Conservation (phyloP, 2,329 filamentous ascomycete species). For the Xylariomycetidae sp. region DNA sequence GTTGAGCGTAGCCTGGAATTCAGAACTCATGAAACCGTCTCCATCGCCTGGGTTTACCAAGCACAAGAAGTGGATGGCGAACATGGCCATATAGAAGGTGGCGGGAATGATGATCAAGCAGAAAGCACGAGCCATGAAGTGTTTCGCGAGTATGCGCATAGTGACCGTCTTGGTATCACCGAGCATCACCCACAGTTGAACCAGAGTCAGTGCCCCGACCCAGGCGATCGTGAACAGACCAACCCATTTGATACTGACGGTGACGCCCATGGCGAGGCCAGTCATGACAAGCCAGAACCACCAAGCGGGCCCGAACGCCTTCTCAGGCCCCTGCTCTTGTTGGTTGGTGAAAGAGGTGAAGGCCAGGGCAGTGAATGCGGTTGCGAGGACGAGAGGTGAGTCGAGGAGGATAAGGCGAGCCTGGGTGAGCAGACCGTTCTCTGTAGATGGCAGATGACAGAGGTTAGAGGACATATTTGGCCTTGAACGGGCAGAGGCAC, state of each 20-base stretch:
- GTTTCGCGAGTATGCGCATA: conserved; percentile 83
- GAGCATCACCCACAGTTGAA: conserved; percentile 93
- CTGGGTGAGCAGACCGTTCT: conserved; percentile 93
- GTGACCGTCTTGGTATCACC: conserved; percentile 85
- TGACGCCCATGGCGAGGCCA: conserved; percentile 82
- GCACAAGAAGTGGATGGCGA: conserved; percentile 92
- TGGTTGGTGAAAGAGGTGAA: conserved; percentile 96
- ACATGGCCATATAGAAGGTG: conserved; percentile 94
- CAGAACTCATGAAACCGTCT: conserved; percentile 98
- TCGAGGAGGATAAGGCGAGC: conserved; percentile 94
- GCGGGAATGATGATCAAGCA: conserved; percentile 86
- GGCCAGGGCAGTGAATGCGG: conserved; percentile 82
- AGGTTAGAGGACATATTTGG: conserved; percentile 23
- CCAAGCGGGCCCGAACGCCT: conserved; percentile 86
- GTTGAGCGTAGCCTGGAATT: conserved; percentile 97
- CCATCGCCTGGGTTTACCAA: conserved; percentile 93
- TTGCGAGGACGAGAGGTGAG: conserved; percentile 89
- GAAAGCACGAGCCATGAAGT: conserved; percentile 86
- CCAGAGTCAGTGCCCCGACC: conserved; percentile 83
- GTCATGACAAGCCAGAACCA: conserved; percentile 96
- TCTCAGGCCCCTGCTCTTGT: conserved; percentile 83
- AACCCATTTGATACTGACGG: conserved; percentile 97
- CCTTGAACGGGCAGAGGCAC: conserved; percentile 3
- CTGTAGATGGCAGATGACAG: conserved; percentile 40
- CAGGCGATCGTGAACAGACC: conserved; percentile 97